Evolutionary conservation across 768 basidiomycete genomes (phyloP).

Genomic region (Cubamyces lactineus): DNA sequence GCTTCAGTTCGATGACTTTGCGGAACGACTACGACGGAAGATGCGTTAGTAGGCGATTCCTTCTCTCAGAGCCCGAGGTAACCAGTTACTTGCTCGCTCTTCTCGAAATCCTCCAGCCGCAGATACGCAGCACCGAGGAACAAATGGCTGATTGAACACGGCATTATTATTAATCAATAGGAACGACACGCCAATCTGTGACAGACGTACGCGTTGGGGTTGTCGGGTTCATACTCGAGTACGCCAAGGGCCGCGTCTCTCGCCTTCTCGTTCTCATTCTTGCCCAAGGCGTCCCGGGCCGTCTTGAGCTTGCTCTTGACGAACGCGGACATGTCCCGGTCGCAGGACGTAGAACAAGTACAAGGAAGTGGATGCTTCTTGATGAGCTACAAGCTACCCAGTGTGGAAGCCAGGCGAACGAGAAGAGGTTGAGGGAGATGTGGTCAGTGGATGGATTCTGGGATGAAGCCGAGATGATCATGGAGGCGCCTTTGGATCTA

Average conservation of each 20-base stretch:
- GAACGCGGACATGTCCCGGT: constrained; percentile 38
- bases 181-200: no score
- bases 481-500: neutral
- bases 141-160: constrained; percentile 59
- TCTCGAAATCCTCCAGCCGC: constrained; percentile 68
- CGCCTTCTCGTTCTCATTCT: constrained; percentile 74
- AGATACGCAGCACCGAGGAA: constrained; percentile 82
- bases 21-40: constrained; percentile 66
- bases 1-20: constrained; percentile 72
- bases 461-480: neutral
- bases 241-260: constrained; percentile 67
- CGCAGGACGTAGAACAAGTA: neutral
- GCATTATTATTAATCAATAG: neutral
- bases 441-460: neutral
- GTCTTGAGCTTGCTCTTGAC: constrained; percentile 77
- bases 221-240: constrained; percentile 75
- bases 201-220: constrained; percentile 81
- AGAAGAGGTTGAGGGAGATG: neutral
- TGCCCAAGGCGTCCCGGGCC: constrained; percentile 72
- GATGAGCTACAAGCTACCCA: neutral
- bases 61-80: constrained; percentile 1
- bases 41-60: constrained; percentile 25
- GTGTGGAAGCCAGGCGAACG: neutral
- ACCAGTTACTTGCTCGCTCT: constrained; percentile 83
- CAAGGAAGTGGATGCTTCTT: neutral